Conservation (phyloP, 75 land plant genomes). For the Sequoia sempervirens region DNA sequence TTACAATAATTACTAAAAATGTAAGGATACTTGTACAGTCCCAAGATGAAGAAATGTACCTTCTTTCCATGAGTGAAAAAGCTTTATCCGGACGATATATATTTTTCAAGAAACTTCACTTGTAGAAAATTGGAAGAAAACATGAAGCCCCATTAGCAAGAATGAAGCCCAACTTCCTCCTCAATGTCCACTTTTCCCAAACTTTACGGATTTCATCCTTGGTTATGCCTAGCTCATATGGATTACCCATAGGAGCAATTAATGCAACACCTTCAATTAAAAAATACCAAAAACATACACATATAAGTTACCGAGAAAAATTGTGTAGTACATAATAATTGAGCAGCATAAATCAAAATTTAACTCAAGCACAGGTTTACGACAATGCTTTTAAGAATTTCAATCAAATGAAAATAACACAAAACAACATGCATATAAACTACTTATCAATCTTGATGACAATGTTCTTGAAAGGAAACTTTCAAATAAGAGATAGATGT, state of each 20-base stretch:
- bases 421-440: neutral
- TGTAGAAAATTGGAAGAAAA: constrained; percentile 57
- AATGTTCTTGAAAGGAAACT: neutral
- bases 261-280: constrained; percentile 64
- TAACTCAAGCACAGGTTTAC: neutral
- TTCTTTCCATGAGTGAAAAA: constrained; percentile 43
- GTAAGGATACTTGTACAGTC: neutral
- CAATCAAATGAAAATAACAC: neutral
- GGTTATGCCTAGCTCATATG: constrained; percentile 70
- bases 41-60: constrained; percentile 25
- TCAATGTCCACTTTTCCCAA: constrained; percentile 60
- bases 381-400: neutral
- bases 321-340: neutral
- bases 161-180: constrained; percentile 47
- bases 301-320: neutral
- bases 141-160: constrained; percentile 75
- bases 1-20: neutral
- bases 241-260: constrained; percentile 83
- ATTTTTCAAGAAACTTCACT: constrained; percentile 49
- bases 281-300: neutral
- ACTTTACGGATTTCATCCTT: constrained; percentile 60
- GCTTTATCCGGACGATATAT: constrained; percentile 46
- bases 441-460: neutral
- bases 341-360: neutral
- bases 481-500: neutral